Base-by-base conservation (phyloP, 805 yeast species). In the Yarrowia keelungensis region DNA sequence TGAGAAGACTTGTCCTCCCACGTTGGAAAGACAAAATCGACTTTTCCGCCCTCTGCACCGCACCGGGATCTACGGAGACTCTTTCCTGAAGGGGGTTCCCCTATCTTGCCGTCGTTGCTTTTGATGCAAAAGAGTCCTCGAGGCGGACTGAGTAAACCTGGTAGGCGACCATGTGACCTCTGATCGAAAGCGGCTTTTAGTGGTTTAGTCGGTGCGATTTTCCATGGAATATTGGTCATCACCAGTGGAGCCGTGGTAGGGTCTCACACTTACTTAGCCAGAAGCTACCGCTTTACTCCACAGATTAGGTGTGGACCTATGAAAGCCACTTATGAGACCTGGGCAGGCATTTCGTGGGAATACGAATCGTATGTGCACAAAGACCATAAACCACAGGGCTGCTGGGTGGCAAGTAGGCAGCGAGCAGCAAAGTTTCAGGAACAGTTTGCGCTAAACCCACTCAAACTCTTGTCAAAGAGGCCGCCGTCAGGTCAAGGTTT, bases 81-180 rank as follows among this genome's bases (percentile, higher is more conserved):
- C 38, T 56, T 56, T 5, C 62, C 46, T 3, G 7, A 41, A 26
- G 19, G 62, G 15, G 62, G 22, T 41, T 56, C 39, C 62, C 47
- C 62, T 56, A 56, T 56, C 62, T 56, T 56, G 46, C 61, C 32
- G 46, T 56, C 62, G 19, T 56, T 56, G 62, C 62, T 54, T 54
- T 54, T 54, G 39, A 22, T 14, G 14, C 14, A 35, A 35, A 38
- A 50, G 14, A 26, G 41, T 50, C 41, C 41, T 32, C 56, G 56
- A 35, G 56, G 39, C 15, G 56, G 22, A 35, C 36, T 49, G 54
- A 49, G 54, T 46, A 46, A 46, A 11, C 35, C 32, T 19, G 14
- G 46, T 4, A 15, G 10, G 46, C 46, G 16, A 42, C 47, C 51
- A 47, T 22, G 51, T 47, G 51, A 47, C 50, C 35, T n/a, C 10